Conservation (phyloP, 768 basidiomycete species). For the Termitomyces sp. region DNA sequence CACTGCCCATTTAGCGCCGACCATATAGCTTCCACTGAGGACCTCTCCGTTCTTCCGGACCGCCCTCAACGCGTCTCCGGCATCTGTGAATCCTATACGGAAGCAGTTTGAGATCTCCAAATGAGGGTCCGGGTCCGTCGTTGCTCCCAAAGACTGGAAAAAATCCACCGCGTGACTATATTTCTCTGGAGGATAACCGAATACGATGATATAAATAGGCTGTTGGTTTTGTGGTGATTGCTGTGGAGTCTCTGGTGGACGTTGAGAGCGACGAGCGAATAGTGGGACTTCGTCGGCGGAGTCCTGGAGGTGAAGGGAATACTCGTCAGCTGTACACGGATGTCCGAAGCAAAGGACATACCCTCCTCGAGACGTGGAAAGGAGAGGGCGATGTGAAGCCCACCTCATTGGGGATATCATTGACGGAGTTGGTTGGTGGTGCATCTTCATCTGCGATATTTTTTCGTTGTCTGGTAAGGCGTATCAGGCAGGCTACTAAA, state of each 20-base stretch:
- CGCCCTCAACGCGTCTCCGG: slow-evolving; percentile 74
- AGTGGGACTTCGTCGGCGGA: slow-evolving; percentile 38
- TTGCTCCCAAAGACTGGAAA: slow-evolving; percentile 68
- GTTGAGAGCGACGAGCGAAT: slow-evolving; percentile 32
- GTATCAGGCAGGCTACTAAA: neutral
- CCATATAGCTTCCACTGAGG: slow-evolving; percentile 72
- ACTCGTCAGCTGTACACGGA: neutral
- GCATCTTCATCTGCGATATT: slow-evolving; percentile 73
- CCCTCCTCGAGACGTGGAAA: slow-evolving; percentile 38
- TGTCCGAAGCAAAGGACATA: slow-evolving; percentile 23
- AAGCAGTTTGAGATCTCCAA: slow-evolving; percentile 78
- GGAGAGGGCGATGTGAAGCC: slow-evolving; percentile 33
- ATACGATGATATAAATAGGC: slow-evolving; percentile 65
- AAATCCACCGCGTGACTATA: slow-evolving; percentile 70
- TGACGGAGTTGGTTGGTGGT: slow-evolving; percentile 71
- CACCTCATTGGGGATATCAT: slow-evolving; percentile 67
- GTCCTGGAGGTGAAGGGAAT: slow-evolving; percentile 22
- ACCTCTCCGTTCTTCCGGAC: slow-evolving; percentile 83
- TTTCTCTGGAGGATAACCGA: slow-evolving; percentile 85
- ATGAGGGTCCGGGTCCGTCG: slow-evolving; percentile 66
- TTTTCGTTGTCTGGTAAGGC: slow-evolving; percentile 48
- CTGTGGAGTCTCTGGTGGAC: slow-evolving; percentile 21
- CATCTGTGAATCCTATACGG: slow-evolving; percentile 67
- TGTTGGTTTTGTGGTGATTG: slow-evolving; percentile 32
- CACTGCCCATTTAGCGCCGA: slow-evolving; percentile 85